Percentiles rank a stretch among this genome's conserved stretches.
Evolutionary conservation across 768 basidiomycete genomes (phyloP).

Genomic region (Mycena rebaudengoi): DNA sequence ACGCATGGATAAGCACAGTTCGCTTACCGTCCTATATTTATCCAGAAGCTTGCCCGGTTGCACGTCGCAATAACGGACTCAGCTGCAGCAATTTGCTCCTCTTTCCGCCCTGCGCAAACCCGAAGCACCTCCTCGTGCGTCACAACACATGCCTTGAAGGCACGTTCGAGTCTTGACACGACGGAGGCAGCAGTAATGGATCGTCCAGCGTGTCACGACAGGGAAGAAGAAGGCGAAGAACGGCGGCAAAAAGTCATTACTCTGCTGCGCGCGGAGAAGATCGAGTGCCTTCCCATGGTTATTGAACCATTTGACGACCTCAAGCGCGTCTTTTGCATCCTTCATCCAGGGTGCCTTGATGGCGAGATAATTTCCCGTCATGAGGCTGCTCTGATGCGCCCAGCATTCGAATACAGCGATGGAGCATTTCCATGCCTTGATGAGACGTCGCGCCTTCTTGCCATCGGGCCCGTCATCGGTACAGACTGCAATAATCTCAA

Average conservation of each 20-base stretch:
- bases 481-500: no score
- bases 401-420: conserved; percentile 32
- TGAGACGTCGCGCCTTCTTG: conserved; percentile 29
- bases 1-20: neutral
- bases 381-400: conserved; percentile 39
- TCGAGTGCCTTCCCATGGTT: conserved; percentile 32
- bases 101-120: neutral
- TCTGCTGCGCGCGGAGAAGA: conserved; percentile 17
- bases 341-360: conserved; percentile 15
- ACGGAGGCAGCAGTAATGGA: conserved; percentile 26
- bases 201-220: conserved; percentile 31
- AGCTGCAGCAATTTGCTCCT: neutral
- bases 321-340: conserved; percentile 18
- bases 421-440: conserved; percentile 7
- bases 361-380: conserved; percentile 39
- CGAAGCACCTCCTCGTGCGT: neutral
- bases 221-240: conserved; percentile 22
- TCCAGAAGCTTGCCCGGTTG: conserved; percentile 14
- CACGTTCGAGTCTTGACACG: conserved; percentile 23
- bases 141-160: neutral
- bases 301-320: conserved; percentile 40
- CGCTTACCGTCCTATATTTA: conserved; percentile 7
- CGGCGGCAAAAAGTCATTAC: neutral
- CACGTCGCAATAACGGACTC: neutral
- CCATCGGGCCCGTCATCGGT: conserved; percentile 36